Evolutionary conservation across 2,329 filamentous ascomycete genomes (phyloP), one percentile per base, ranked within the genome.

Genomic region (Scortechinia acanthostroma): DNA sequence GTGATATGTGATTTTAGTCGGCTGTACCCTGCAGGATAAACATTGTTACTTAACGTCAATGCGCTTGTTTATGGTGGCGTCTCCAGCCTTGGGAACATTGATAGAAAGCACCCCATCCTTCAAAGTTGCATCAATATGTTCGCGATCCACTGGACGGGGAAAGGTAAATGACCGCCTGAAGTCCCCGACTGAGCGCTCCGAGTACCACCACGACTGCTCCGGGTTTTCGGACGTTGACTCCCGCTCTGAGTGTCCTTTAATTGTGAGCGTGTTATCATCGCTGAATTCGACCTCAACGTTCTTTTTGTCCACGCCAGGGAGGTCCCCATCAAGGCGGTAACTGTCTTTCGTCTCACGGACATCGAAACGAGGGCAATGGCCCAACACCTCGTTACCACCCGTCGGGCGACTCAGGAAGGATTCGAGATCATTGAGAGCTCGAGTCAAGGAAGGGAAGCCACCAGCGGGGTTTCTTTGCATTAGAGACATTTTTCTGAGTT

Each of bases 251-350:
- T 56, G 60, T 22, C 70, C 70, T 51, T 66, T 66, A 47, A 74
- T 60, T 44, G 64, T 58, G 20, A 74, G 56, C 5, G 68, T 73
- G 35, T 69, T 62, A 6, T 63, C 55, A 47, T 73, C 69, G 44
- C 62, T 55, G 54, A 72, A 73, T 46, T 71, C 67, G 43, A 74
- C 66, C 45, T 65, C 58, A 43, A 73, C 54, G 45, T 70, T 59
- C 48, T 69, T 63, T 52, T 70, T 64, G 20, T 59, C 57, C 46
- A 72, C 57, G 14, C 70, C 70, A 2, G 70, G 69, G 1, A 73
- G 55, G 45, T 74, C 70, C 17, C 69, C 69, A 43, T 72, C 66
- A 10, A 74, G 60, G 47, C 65, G 51, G 53, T 72, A 74, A 33
- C 61, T 54, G 1, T 67, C 59, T 2, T 61, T 57, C 19, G 55